Evolutionary conservation across 495 filamentous ascomycete genomes (phyloP).

Genomic region (Hyaloscypha finlandica): DNA sequence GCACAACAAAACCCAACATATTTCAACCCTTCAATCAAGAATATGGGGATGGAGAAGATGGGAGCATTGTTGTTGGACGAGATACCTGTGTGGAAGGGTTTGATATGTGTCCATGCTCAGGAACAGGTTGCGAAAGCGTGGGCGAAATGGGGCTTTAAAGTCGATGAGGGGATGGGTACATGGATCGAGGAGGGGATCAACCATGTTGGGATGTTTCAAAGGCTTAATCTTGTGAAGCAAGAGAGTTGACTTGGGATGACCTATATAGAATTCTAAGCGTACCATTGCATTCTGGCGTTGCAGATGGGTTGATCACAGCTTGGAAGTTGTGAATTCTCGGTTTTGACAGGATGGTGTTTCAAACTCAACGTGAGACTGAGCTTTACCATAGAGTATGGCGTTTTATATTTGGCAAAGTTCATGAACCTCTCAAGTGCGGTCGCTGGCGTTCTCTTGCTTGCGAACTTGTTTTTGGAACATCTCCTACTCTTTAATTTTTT

Average conservation of each 20-base stretch:
- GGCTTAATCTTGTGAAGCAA: conserved; percentile 28
- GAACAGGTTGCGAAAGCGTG: conserved; percentile 60
- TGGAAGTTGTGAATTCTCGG: too few relatives aligned
- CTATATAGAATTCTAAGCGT: too few relatives aligned
- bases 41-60: conserved; percentile 34
- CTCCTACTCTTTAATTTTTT: too few relatives aligned
- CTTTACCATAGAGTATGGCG: too few relatives aligned
- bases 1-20: conserved; percentile 50
- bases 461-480: too few relatives aligned
- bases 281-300: too few relatives aligned
- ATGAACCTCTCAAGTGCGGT: too few relatives aligned
- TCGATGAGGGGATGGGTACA: conserved; percentile 68
- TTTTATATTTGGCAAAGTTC: too few relatives aligned
- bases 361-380: too few relatives aligned
- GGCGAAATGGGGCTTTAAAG: conserved; percentile 64
- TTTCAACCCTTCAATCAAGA: conserved; percentile 47
- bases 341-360: too few relatives aligned
- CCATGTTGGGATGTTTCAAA: conserved; percentile 77
- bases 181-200: conserved; percentile 86
- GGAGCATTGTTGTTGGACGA: conserved; percentile 33
- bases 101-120: conserved; percentile 77
- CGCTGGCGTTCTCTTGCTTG: too few relatives aligned
- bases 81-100: conserved; percentile 61
- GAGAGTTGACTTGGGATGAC: neutral
- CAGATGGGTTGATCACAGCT: too few relatives aligned